phyloP scores from a whole-genome alignment of 129 eudicot genomes.

The Kitagawia praeruptora region DNA sequence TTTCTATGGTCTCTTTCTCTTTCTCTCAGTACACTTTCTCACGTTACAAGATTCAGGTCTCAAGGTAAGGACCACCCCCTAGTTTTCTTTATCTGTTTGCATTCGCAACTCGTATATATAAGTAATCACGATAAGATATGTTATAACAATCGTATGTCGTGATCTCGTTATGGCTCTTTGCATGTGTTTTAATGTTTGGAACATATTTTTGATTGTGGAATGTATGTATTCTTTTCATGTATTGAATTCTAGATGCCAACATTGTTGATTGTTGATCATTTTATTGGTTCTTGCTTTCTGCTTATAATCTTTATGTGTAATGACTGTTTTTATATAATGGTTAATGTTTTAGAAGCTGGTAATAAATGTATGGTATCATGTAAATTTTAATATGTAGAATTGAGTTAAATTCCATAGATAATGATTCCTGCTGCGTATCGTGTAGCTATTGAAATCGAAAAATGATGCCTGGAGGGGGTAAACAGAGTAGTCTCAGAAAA shows the following conservation, averaged over 20 bases:
- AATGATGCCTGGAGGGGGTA: slow-evolving; percentile 72
- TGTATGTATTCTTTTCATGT: background rate
- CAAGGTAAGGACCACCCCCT: slow-evolving; percentile 19
- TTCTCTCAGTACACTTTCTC: slow-evolving; percentile 15
- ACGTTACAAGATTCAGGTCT: slow-evolving; percentile 16
- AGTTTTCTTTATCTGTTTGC: slow-evolving; percentile 1
- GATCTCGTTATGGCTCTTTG: background rate
- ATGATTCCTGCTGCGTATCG: background rate
- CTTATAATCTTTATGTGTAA: no score
- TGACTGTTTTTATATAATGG: background rate
- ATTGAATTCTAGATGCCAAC: no score
- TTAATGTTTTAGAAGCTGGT: background rate
- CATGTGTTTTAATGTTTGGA: slow-evolving; percentile 7
- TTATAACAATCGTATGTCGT: no score
- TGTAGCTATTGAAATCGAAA: slow-evolving; percentile 10
- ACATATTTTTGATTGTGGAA: slow-evolving; percentile 4
- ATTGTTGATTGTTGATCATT: background rate
- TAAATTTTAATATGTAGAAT: no score
- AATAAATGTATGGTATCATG: no score
- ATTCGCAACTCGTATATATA: background rate
- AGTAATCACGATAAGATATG: no score
- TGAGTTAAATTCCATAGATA: background rate
- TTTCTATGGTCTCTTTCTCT: slow-evolving; percentile 1
- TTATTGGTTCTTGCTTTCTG: background rate
- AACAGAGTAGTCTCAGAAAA: slow-evolving; percentile 71